Conservation (phyloP, 345 rosid species). For the Schrenkiella parvula region DNA sequence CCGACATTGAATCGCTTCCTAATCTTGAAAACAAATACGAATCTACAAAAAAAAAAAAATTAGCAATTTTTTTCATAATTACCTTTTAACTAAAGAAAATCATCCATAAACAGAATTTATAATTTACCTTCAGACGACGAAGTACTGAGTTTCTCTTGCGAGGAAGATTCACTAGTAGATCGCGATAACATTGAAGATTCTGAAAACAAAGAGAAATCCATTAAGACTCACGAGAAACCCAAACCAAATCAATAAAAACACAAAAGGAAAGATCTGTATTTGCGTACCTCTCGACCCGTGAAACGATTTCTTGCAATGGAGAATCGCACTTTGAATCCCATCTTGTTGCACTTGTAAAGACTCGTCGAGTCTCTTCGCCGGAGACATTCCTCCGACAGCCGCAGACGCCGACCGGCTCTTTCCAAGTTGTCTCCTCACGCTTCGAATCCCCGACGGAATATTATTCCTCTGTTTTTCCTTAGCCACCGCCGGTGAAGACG, state of each 20-base stretch:
- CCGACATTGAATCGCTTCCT: conserved; percentile 38
- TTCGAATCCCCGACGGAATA: conserved; percentile 46
- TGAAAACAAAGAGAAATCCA: conserved; percentile 9
- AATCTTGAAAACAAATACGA: conserved; percentile 38
- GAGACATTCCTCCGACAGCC: conserved; percentile 40
- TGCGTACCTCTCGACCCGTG: conserved; percentile 44
- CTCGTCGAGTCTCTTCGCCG: conserved; percentile 73
- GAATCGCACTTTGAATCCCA: conserved; percentile 91
- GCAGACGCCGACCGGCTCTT: conserved; percentile 76
- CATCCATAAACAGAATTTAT: neutral
- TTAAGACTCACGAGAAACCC: neutral
- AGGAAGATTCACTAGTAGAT: conserved; percentile 45
- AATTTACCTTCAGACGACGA: conserved; percentile 45
- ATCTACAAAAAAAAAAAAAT: conserved; percentile 23
- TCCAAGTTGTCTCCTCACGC: conserved; percentile 47
- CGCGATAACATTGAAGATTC: conserved; percentile 42
- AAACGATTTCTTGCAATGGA: conserved; percentile 92
- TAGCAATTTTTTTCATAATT: neutral
- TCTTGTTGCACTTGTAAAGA: conserved; percentile 80
- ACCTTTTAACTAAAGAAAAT: neutral
- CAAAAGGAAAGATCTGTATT: neutral
- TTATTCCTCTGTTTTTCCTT: conserved; percentile 48
- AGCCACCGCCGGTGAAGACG: conserved; percentile 45
- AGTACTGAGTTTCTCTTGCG: conserved; percentile 40
- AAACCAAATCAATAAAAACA: neutral